Evolutionary conservation across 2,329 filamentous ascomycete species (phyloP).

Genomic region (Tolypocladium ovalisporum): DNA sequence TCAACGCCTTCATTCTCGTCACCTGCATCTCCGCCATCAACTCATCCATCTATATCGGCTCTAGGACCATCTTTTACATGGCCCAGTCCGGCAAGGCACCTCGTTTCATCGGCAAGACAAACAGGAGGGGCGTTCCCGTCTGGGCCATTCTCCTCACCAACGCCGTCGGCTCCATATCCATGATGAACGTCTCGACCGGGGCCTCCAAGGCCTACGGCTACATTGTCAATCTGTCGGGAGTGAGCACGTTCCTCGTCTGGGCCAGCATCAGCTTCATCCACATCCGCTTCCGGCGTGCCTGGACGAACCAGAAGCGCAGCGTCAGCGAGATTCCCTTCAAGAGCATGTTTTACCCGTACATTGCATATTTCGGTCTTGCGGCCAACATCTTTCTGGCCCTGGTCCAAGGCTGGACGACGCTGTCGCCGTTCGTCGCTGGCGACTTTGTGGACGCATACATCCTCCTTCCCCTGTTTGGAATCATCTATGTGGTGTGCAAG

Average conservation of each 20-base stretch:
- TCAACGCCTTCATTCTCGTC: conserved; percentile 68
- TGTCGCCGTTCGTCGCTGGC: conserved; percentile 45
- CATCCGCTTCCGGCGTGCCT: conserved; percentile 58
- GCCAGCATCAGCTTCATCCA: conserved; percentile 59
- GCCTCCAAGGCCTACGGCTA: conserved; percentile 55
- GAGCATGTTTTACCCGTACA: conserved; percentile 43
- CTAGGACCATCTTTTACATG: conserved; percentile 66
- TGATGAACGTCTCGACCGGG: conserved; percentile 63
- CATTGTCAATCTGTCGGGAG: conserved; percentile 60
- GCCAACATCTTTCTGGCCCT: conserved; percentile 50
- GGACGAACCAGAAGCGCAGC: conserved; percentile 45
- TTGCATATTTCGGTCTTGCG: conserved; percentile 46
- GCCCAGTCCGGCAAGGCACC: conserved; percentile 64
- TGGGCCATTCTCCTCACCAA: conserved; percentile 59
- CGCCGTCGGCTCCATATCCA: conserved; percentile 57
- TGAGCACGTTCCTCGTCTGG: conserved; percentile 65
- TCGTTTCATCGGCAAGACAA: conserved; percentile 55
- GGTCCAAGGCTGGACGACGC: conserved; percentile 50
- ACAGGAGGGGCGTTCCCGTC: conserved; percentile 50
- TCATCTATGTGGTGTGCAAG: conserved; percentile 48
- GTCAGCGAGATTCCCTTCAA: conserved; percentile 44
- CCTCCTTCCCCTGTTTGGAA: conserved; percentile 44
- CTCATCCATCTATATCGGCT: conserved; percentile 67
- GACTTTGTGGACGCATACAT: conserved; percentile 56
- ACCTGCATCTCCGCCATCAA: conserved; percentile 65